phyloP scores from a whole-genome alignment of 1,284 basidiomycete species.

The Papiliotrema flavescens region DNA sequence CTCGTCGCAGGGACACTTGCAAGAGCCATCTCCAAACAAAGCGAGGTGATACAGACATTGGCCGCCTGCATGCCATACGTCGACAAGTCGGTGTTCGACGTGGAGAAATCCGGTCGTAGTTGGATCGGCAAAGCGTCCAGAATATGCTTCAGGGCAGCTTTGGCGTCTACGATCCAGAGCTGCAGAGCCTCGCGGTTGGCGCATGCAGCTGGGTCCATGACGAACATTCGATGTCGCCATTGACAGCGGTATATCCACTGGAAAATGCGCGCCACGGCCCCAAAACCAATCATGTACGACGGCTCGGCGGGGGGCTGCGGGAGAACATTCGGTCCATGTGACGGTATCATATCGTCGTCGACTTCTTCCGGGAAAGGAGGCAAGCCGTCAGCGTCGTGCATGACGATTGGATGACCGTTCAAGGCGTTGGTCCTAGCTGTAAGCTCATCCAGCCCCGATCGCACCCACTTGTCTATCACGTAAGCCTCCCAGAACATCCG shows the following conservation, averaged over 20 bases:
- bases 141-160: not conserved
- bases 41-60: slow-evolving; percentile 1
- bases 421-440: not conserved
- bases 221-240: not conserved
- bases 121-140: not conserved
- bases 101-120: not conserved
- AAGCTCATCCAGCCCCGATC: not conserved
- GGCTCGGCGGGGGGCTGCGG: not conserved
- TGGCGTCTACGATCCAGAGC: not conserved
- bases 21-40: not conserved
- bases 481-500: not conserved
- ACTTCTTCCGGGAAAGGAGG: not conserved
- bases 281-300: slow-evolving; percentile 1
- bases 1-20: not conserved
- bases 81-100: not conserved
- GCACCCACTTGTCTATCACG: not conserved
- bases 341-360: not conserved
- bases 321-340: not conserved
- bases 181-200: not conserved
- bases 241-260: slow-evolving; percentile 2
- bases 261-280: not conserved
- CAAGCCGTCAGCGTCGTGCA: not conserved
- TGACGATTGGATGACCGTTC: not conserved
- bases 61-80: slow-evolving; percentile 1
- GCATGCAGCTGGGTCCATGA: not conserved